Evolutionary conservation across 2,329 filamentous ascomycete species (phyloP), one percentile per base, ranked within the genome.

Genomic region (Phialophora chinensis): DNA sequence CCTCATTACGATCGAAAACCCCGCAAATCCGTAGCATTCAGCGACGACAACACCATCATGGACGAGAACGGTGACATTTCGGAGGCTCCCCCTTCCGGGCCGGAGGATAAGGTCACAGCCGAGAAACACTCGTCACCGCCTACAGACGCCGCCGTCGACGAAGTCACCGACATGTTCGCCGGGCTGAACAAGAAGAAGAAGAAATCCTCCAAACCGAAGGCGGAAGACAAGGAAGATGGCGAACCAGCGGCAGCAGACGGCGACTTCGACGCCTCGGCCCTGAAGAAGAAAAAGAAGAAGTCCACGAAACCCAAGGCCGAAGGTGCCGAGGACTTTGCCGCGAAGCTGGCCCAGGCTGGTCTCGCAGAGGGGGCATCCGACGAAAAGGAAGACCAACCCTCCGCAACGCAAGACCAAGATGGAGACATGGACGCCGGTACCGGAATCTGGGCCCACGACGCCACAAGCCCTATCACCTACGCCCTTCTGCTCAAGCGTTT

Each of bases 1-100:
- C 63, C 72, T 44, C 65, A 63, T 20, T 61, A 77, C 67, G 85
- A 89, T 75, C 86, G 86, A 77, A 93, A 91, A 80, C 88, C 90
- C 76, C 91, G 93, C 82, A 97, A 98, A 83, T 96, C 92, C 55
- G 94, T 98, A 76, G 90, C 93, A 72, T 98, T 98, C 80, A 93
- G 90, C 78, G 91, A 95, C 80, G 91, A 92, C 76, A 87, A 92
- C 74, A 87, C 91, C 72, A 88, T 97, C 75, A 93, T 97, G 79
- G 91, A 96, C 83, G 87, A 88, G 80, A 91, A 97, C 85, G 94
- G 94, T 75, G 88, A 90, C 77, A 88, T 97, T 77, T 92, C 87
- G 78, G 88, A 91, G 79, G 86, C 89, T 72, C 66, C 67, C 38
- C 65, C 59, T 23, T 85, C 86, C 74, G 79, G 84, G 75, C 88